Base-by-base conservation (phyloP, 768 basidiomycete species). In the Asterophora lycoperdoides region DNA sequence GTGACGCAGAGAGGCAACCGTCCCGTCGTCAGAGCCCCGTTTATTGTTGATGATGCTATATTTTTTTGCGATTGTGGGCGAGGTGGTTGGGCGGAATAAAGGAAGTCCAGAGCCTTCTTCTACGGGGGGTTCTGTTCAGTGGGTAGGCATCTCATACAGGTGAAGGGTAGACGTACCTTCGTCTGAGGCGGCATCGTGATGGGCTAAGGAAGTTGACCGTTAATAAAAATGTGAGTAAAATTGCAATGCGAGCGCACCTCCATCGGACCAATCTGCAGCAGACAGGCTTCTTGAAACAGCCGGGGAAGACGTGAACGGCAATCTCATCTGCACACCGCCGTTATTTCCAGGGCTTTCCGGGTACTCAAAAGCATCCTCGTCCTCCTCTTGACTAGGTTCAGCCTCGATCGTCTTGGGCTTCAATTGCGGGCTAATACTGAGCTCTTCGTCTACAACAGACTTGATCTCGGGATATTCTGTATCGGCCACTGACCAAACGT, bases 1-100 rank as follows among this genome's bases (percentile, higher is more conserved):
- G 11, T 38, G 42, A 3, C 54, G 41, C 7, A 44, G 38, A 7
- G 54, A 48, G n/a, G 43, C 47, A 17, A 49, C 39, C 15, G 42
- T 49, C 30, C 52, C 46, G 18, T 53, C 45, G 28, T 5, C 11
- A 11, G 14, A 33, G 14, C 20, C 26, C n/a, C 23, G 29, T 11
- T 29, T n/a, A 18, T 17, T 3, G 2, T 33, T 28, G 8, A 53
- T 26, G n/a, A 44, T 32, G 30, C 44, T 42, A 29, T 42, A 53
- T 10, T 20, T 13, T 39, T 48, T 39, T 14, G 20, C 36, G n/a
- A n/a, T n/a, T 10, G 36, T 11, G 28, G 46, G 41, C 13, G 40
- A 47, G 19, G 36, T 20, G 28, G 35, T 23, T 5, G 46, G 51
- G 19, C 34, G 46, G 41, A 53, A 53, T 17, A 43, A 36, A 9